A percentile compares a stretch with the other conserved stretches of the same genome.
Conservation (phyloP, 805 yeast species). For the Jamesozyma lodderae region DNA sequence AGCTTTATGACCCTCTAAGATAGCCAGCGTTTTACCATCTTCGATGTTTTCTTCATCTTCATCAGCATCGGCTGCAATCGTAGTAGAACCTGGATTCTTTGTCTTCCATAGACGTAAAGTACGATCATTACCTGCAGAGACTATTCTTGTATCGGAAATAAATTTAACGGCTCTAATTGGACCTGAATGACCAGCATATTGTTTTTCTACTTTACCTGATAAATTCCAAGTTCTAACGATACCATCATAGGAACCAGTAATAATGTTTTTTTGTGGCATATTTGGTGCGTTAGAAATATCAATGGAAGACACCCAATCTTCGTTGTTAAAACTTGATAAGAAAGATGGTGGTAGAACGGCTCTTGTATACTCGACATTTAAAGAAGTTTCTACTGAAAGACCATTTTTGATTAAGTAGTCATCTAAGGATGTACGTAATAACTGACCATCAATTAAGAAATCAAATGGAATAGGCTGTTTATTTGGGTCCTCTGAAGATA, state of each 20-base stretch:
- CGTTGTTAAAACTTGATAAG: conserved; percentile 78
- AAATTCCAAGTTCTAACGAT: conserved; percentile 81
- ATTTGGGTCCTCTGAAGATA: conserved; percentile 36
- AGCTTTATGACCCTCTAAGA: conserved; percentile 83
- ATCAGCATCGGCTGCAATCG: conserved; percentile 20
- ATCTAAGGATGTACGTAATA: conserved; percentile 68
- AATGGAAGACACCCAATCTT: conserved; percentile 86
- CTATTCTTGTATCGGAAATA: conserved; percentile 64
- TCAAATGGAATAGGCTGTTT: conserved; percentile 72
- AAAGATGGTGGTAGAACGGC: conserved; percentile 92
- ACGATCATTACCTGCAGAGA: conserved; percentile 84
- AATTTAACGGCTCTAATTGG: conserved; percentile 78
- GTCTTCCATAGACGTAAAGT: conserved; percentile 83
- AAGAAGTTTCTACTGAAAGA: conserved; percentile 68
- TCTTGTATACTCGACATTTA: conserved; percentile 81
- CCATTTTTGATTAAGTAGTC: conserved; percentile 72
- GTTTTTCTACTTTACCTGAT: conserved; percentile 72
- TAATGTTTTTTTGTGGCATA: conserved; percentile 38
- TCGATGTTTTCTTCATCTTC: conserved; percentile 44
- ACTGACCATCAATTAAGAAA: conserved; percentile 76
- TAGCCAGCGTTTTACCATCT: conserved; percentile 70
- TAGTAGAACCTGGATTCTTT: conserved; percentile 27
- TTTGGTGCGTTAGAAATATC: conserved; percentile 26
- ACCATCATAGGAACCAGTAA: conserved; percentile 92
- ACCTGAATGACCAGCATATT: conserved; percentile 80